Conservation (phyloP, 83 land plant genomes). For the Picea abies region DNA sequence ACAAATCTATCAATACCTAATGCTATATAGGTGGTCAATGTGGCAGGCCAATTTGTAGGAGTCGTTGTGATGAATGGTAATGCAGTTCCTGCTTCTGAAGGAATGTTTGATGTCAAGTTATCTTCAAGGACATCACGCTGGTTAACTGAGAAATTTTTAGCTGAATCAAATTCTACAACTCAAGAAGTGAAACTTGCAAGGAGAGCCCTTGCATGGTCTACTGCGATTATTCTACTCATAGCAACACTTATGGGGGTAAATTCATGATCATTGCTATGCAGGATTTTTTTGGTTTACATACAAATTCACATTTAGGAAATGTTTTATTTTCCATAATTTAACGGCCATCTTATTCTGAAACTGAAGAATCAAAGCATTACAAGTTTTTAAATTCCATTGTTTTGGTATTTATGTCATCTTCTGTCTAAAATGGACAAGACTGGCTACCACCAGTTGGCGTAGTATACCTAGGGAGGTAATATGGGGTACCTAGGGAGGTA, state of each 20-base stretch:
- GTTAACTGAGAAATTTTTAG: slow-evolving; percentile 25
- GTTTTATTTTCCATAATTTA: background rate
- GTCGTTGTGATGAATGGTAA: slow-evolving; percentile 27
- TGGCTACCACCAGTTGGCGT: background rate
- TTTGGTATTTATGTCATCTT: background rate
- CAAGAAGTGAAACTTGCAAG: slow-evolving; percentile 36
- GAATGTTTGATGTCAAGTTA: slow-evolving; percentile 27
- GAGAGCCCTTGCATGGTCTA: slow-evolving; percentile 33
- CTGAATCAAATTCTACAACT: background rate
- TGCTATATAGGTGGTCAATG: background rate
- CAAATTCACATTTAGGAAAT: background rate
- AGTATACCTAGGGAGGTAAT: too few relatives aligned
- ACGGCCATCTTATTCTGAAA: background rate
- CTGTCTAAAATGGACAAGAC: background rate
- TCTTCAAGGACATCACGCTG: slow-evolving; percentile 31
- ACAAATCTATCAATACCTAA: background rate
- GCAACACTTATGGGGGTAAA: slow-evolving; percentile 67
- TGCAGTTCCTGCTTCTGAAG: slow-evolving; percentile 20
- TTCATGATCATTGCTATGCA: background rate
- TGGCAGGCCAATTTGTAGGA: slow-evolving; percentile 61
- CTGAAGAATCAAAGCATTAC: background rate
- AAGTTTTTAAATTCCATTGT: background rate
- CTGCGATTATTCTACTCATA: slow-evolving; percentile 59
- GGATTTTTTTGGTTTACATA: background rate
- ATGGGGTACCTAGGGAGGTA: too few relatives aligned